Evolutionary conservation across 1,284 basidiomycete species (phyloP).

Genomic region (Naganishia liquefaciens): DNA sequence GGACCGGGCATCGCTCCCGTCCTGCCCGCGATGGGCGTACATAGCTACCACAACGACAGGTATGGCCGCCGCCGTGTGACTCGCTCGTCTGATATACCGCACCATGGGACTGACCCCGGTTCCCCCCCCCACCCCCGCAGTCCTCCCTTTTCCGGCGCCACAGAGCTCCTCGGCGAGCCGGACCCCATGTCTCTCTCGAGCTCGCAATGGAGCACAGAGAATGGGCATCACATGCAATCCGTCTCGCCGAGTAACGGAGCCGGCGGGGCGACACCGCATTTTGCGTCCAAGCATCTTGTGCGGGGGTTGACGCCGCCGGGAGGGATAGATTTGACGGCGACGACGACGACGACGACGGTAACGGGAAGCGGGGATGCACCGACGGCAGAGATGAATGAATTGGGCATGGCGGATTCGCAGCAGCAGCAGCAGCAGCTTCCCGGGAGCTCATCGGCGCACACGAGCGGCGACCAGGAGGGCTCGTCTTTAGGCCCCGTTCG

Average conservation of each 20-base stretch:
- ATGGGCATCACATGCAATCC: background rate
- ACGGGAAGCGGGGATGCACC: background rate
- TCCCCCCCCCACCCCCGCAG: conserved; percentile 10
- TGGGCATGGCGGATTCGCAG: background rate
- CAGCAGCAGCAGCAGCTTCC: background rate
- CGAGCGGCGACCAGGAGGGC: no score
- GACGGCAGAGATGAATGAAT: background rate
- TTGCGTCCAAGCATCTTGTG: conserved; percentile 17
- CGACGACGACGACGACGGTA: no score
- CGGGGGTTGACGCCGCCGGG: conserved; percentile 23
- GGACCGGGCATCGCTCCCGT: conserved; percentile 45
- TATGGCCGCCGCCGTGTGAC: conserved; percentile 31
- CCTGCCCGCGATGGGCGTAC: conserved; percentile 50
- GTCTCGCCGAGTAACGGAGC: background rate
- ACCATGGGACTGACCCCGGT: no score
- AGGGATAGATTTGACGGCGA: background rate
- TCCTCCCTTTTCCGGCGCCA: conserved; percentile 34
- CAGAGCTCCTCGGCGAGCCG: conserved; percentile 29
- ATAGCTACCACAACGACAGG: conserved; percentile 53
- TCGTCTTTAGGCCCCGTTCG: conserved; percentile 8
- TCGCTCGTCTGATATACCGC: no score
- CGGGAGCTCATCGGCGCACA: background rate
- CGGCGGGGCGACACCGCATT: conserved; percentile 6
- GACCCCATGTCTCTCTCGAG: conserved; percentile 23
- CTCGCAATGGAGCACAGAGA: background rate